A percentile compares a stretch with the other conserved stretches of the same genome.
phyloP scores from a whole-genome alignment of 2,329 filamentous ascomycete species.

The Fusarium falciforme region DNA sequence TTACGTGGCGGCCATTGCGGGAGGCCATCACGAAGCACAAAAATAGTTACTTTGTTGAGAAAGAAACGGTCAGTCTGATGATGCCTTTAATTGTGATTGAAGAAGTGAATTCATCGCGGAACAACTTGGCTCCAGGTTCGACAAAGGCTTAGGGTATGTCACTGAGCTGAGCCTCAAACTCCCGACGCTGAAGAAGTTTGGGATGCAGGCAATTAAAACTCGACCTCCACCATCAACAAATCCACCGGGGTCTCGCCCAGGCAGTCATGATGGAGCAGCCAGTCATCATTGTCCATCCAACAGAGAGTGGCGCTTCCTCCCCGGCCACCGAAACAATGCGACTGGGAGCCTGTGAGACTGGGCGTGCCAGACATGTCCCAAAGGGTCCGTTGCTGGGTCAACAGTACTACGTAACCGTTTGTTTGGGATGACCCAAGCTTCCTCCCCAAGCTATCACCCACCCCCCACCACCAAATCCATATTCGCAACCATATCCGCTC shows the following conservation, averaged over 20 bases:
- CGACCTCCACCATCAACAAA: conserved; percentile 16
- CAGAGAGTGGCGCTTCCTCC: neutral
- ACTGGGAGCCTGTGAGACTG: conserved; percentile 14
- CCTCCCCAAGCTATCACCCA: conserved; percentile 15
- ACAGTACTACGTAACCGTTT: conserved; percentile 35
- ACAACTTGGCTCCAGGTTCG: neutral
- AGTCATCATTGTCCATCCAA: conserved; percentile 19
- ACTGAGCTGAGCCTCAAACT: neutral
- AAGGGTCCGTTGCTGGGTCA: conserved; percentile 26
- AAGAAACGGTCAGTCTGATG: neutral
- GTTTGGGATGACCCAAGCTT: conserved; percentile 27
- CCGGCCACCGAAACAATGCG: conserved; percentile 29
- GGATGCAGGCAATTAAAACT: conserved; percentile 30
- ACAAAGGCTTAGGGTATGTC: neutral
- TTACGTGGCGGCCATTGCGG: neutral
- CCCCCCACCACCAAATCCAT: conserved; percentile 27
- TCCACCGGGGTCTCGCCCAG: neutral
- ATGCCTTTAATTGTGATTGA: neutral
- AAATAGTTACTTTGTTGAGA: neutral
- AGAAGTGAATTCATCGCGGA: neutral
- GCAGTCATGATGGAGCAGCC: neutral
- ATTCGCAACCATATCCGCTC: conserved; percentile 34
- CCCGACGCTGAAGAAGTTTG: conserved; percentile 15
- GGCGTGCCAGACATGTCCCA: conserved; percentile 18
- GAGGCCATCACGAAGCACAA: neutral